Percentiles rank a stretch among this genome's conserved stretches.
These are phyloP conservation scores for Colletotrichum sidae DNA, from an alignment of 2,329 filamentous ascomycete genomes.

Conservation along the genomic window DNA sequence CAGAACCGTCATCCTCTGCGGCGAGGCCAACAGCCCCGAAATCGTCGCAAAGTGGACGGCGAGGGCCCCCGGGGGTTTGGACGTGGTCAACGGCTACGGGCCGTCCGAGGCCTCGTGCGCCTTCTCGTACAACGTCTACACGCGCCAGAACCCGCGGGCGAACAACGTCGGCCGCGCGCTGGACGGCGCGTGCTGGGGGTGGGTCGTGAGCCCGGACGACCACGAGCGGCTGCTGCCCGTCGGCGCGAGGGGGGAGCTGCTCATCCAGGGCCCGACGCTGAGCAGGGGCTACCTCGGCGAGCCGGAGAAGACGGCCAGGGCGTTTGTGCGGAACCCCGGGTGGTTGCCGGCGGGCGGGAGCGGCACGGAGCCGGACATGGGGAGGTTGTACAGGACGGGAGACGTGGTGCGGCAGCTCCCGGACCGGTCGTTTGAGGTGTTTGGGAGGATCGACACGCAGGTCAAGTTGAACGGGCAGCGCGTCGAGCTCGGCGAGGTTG, in stretches of 20 bases:
- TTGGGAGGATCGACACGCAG: constrained; percentile 40
- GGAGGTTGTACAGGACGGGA: constrained; percentile 56
- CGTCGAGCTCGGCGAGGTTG: constrained; percentile 41
- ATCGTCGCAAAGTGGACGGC: constrained; percentile 58
- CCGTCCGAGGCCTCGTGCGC: constrained; percentile 62
- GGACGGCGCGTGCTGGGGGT: constrained; percentile 55
- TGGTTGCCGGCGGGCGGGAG: constrained; percentile 44
- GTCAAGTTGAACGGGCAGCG: constrained; percentile 41
- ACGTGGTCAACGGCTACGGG: constrained; percentile 62
- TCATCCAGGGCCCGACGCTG: constrained; percentile 67
- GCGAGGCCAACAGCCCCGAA: constrained; percentile 58
- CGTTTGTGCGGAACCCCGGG: constrained; percentile 55
- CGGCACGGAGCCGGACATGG: constrained; percentile 2
- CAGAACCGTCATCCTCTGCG: constrained; percentile 51
- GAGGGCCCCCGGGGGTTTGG: not conserved
- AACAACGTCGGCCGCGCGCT: constrained; percentile 60
- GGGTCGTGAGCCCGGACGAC: constrained; percentile 65
- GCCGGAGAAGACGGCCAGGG: constrained; percentile 54
- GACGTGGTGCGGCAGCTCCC: constrained; percentile 48
- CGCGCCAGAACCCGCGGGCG: constrained; percentile 51
- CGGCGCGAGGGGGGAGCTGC: constrained; percentile 67
- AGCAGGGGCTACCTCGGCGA: constrained; percentile 63
- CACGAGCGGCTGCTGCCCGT: constrained; percentile 62
- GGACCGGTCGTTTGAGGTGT: constrained; percentile 34
- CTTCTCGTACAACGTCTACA: constrained; percentile 49